phyloP scores from a whole-genome alignment of 352 stramenopile species.

The Globisporangium ultimum region DNA sequence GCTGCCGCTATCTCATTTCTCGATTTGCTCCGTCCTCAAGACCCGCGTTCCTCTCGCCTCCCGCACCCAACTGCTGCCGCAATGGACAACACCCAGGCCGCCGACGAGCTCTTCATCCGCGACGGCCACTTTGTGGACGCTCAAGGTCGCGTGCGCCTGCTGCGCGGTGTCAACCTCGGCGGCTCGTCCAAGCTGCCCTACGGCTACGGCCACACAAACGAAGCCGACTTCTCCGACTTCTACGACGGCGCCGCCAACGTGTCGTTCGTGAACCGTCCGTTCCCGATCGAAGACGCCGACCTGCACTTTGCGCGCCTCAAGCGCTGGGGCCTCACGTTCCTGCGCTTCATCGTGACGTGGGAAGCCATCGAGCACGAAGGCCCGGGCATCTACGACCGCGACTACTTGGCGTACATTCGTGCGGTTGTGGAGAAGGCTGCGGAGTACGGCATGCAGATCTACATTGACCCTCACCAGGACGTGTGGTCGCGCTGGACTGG shows the following conservation, averaged over 20 bases:
- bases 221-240: slow-evolving; percentile 13
- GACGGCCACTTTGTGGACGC: slow-evolving; percentile 83
- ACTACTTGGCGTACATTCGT: slow-evolving; percentile 82
- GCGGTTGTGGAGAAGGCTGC: slow-evolving; percentile 53
- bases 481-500: slow-evolving; percentile 90
- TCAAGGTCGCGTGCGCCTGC: slow-evolving; percentile 64
- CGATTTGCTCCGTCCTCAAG: too few relatives aligned
- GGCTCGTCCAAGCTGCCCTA: slow-evolving; percentile 85
- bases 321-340: too few relatives aligned
- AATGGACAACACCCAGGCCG: background rate
- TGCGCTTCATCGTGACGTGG: slow-evolving; percentile 88
- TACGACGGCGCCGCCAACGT: slow-evolving; percentile 61
- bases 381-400: slow-evolving; percentile 76
- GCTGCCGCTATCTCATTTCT: too few relatives aligned
- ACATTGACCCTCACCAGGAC: slow-evolving; percentile 92
- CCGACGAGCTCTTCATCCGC: slow-evolving; percentile 20
- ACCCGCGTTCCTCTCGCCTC: too few relatives aligned
- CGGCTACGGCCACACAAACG: slow-evolving; percentile 50
- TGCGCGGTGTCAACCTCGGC: slow-evolving; percentile 87
- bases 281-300: slow-evolving; percentile 78
- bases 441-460: slow-evolving; percentile 75
- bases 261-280: slow-evolving; percentile 81
- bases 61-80: slow-evolving; percentile 12
- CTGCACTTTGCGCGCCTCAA: slow-evolving; percentile 74
- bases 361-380: slow-evolving; percentile 88